Base-by-base conservation (phyloP, 371 early-diverging fungal species). In the Blyttiomyces sp. region DNA sequence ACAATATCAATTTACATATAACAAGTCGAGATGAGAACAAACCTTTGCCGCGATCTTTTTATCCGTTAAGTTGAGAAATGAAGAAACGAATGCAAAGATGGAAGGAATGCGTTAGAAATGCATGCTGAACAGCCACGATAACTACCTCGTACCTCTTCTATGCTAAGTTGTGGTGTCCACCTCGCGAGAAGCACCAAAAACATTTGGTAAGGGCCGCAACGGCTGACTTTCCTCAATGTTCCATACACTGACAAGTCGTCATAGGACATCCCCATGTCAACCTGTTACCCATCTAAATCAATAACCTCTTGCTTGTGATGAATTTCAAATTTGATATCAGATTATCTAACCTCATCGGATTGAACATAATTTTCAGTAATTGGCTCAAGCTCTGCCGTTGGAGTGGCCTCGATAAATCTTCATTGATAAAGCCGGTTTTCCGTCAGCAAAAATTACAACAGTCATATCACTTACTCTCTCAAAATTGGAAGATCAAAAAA, bases 191-290 rank as follows among this genome's bases (percentile, higher is more conserved):
- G 79, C 54, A 87, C 86, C 0, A 81, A 73, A 64, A 94, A 94
- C 97, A 97, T 98, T 35, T 86, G 83, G 58, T 86, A 89, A 0
- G 98, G 98, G 2, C 98, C 98, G 58, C 91, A 91, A 36, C 85
- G 83, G 28, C 76, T 70, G 30, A 95, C 83, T 61, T 95, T 95
- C 17, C 98, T 88, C 52, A 97, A 76, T 17, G 89, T 82, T 27
- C 97, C 98, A 79, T 89, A 97, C 19, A 81, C 80, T 1, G 94
- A 90, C 0, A 98, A 79, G 57, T 97, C 97, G 17, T 86, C 85
- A 70, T 97, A 98, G 6, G 93, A 87, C 95, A 98, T 94, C 5
- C 95, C 95, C 98, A 98, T 97, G 61, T 97, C 98, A 13, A 74
- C 85, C 74, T 85, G 5, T 28, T 6, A 1, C 17, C 46, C 11